A percentile compares a stretch with the other conserved stretches of the same genome.
Conservation (phyloP, 352 stramenopile genomes). For the Globisporangium solare region DNA sequence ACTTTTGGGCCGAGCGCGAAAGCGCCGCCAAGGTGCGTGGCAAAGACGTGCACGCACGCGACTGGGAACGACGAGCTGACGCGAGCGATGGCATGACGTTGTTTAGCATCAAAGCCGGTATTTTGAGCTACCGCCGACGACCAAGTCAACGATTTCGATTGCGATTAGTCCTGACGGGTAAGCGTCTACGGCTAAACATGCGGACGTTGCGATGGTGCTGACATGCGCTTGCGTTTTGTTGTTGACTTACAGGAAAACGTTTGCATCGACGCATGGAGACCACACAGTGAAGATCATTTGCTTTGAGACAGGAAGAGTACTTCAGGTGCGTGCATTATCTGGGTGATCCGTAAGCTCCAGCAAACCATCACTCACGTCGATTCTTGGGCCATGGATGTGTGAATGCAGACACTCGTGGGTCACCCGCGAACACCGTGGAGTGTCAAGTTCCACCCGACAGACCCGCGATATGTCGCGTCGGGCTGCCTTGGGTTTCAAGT, state of each 20-base stretch:
- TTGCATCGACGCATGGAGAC: constrained; percentile 97
- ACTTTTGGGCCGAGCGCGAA: constrained; percentile 78
- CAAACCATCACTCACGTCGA: too few species aligned
- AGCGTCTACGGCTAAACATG: background rate
- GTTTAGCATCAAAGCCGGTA: constrained; percentile 77
- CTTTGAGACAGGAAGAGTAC: constrained; percentile 80
- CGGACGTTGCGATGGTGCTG: background rate
- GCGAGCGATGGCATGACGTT: constrained; percentile 5
- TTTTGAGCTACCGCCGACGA: constrained; percentile 81
- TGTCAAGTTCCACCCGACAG: constrained; percentile 96
- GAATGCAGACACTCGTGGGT: constrained; percentile 75
- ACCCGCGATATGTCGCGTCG: constrained; percentile 93
- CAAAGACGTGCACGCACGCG: background rate
- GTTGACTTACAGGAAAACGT: constrained; percentile 62
- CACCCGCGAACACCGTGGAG: constrained; percentile 93
- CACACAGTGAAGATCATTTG: constrained; percentile 98
- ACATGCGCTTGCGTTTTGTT: background rate
- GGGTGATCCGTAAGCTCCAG: background rate
- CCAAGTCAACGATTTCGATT: constrained; percentile 87
- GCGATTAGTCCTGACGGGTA: constrained; percentile 84
- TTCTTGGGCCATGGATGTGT: background rate
- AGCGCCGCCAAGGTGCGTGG: constrained; percentile 60
- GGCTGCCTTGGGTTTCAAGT: constrained; percentile 97
- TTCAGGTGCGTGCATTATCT: constrained; percentile 36
- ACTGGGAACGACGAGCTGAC: background rate